Base-by-base conservation (phyloP, 2,329 filamentous ascomycete species). In the Aspergillus hortae region DNA sequence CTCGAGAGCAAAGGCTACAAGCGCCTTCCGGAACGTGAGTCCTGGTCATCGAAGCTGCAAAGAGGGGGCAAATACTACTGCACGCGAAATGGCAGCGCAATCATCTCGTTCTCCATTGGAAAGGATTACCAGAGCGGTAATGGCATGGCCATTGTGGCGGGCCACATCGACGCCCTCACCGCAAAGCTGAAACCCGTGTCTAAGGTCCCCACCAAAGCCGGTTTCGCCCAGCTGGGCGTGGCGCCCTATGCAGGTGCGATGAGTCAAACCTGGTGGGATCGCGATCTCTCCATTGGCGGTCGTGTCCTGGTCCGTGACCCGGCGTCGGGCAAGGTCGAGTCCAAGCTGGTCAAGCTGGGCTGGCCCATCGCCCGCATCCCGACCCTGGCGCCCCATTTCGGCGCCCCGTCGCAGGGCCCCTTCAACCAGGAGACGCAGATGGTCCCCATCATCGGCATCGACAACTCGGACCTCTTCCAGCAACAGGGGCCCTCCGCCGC, bases 331-430 rank as follows among this genome's bases (percentile, higher is more conserved):
- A 95, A 92, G 80, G 90, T 95, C 33, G 79, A 81, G 19, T 85
- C 83, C 27, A 89, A 86, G 75, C 80, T 97, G 43, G 92, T 96
- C 56, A 95, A 95, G 76, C 79, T 97, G 46, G 89, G 87, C 68
- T 96, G 92, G 90, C 92, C 94, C 1, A 91, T 99, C 74, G 94
- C 94, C 44, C 84, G 88, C 55, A 88, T 97, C 54, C 91, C 94
- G 6, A 96, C 91, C 0, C 81, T 99, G 15, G 94, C 94, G 23
- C 91, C 91, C 52, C 94, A 99, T 72, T 97, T 99, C 64, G 94
- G 94, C 48, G 81, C 88, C 43, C 86, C 81, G 4, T 74, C 84
- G 0, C 67, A 74, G 45, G 83, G 83, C 0, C 84, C 83, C 0
- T 86, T 86, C 74, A 97, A 99, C 69, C 80, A 81, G 61, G 94